Conservation (phyloP, 1,284 basidiomycete species). For the Anthracocystis panici-leucophaei region DNA sequence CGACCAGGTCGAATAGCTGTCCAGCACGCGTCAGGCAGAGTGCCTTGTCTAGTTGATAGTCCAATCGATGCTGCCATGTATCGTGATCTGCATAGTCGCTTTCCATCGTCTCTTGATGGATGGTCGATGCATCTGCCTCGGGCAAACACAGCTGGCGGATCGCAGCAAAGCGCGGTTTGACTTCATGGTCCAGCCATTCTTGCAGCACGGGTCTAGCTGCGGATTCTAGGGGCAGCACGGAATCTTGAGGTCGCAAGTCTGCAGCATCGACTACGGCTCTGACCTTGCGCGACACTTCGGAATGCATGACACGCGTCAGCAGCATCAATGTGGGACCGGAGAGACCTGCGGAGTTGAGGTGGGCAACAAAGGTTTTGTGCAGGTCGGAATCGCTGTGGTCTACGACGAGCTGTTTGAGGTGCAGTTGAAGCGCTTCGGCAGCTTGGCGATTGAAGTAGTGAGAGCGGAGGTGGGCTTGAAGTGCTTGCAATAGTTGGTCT, state of each 20-base stretch:
- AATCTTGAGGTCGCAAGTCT: conserved; percentile 25
- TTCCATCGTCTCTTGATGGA: conserved; percentile 4
- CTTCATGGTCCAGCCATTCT: conserved; percentile 37
- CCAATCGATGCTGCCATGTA: conserved; percentile 40
- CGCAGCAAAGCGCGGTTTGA: conserved; percentile 38
- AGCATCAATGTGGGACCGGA: conserved; percentile 24
- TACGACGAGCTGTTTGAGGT: conserved; percentile 21
- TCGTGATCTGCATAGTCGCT: conserved; percentile 7
- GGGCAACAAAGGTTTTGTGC: conserved; percentile 19
- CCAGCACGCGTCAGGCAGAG: conserved; percentile 51
- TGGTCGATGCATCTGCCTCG: background rate
- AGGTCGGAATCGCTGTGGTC: conserved; percentile 18
- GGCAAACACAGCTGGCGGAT: conserved; percentile 28
- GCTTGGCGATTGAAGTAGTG: conserved; percentile 11
- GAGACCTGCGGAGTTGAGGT: conserved; percentile 26
- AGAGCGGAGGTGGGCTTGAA: conserved; percentile 29
- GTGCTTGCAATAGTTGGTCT: conserved; percentile 10
- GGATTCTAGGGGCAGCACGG: conserved; percentile 33
- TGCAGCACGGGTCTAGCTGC: conserved; percentile 31
- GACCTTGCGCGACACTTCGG: conserved; percentile 42
- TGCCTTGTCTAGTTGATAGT: conserved; percentile 51
- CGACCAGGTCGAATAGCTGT: conserved; percentile 93
- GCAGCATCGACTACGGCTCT: conserved; percentile 26
- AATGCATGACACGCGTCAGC: conserved; percentile 33
- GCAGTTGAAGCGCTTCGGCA: conserved; percentile 12